These are phyloP conservation scores for Symmetrospora coprosmae DNA, from an alignment of 768 basidiomycete genomes.

Conservation along the genomic window DNA sequence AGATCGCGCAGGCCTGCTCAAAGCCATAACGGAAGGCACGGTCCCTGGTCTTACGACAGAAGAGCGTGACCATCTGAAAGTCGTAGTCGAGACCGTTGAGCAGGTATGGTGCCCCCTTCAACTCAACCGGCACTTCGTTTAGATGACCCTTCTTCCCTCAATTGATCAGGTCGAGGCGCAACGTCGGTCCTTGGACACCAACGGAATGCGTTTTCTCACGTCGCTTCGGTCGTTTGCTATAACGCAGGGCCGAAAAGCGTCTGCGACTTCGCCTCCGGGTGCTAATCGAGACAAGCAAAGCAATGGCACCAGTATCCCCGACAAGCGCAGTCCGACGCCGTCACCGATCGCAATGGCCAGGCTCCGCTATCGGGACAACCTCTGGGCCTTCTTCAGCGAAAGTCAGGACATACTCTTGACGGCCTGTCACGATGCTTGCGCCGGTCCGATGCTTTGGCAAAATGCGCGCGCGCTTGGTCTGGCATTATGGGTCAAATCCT, in stretches of 20 bases:
- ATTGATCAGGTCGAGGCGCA: conserved; percentile 65
- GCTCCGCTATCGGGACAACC: conserved; percentile 81
- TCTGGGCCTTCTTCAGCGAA: conserved; percentile 95
- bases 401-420: conserved; percentile 68
- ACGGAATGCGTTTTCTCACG: conserved; percentile 81
- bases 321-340: neutral
- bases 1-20: too few relatives aligned
- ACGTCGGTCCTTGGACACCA: conserved; percentile 73
- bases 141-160: too few relatives aligned
- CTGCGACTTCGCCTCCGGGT: neutral
- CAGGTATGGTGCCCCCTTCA: conserved; percentile 43
- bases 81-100: conserved; percentile 70
- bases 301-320: neutral
- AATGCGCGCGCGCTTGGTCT: conserved; percentile 77
- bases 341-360: conserved; percentile 32
- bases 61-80: conserved; percentile 48
- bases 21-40: too few relatives aligned
- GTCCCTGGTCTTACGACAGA: conserved; percentile 42
- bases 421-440: conserved; percentile 47
- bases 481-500: conserved; percentile 70
- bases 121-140: too few relatives aligned
- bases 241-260: neutral
- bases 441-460: conserved; percentile 74
- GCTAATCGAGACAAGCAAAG: too few relatives aligned
- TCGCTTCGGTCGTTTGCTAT: conserved; percentile 65